These are phyloP conservation scores for Cercospora zeina DNA, from an alignment of 2,329 filamentous ascomycete species.

Conservation along the genomic window DNA sequence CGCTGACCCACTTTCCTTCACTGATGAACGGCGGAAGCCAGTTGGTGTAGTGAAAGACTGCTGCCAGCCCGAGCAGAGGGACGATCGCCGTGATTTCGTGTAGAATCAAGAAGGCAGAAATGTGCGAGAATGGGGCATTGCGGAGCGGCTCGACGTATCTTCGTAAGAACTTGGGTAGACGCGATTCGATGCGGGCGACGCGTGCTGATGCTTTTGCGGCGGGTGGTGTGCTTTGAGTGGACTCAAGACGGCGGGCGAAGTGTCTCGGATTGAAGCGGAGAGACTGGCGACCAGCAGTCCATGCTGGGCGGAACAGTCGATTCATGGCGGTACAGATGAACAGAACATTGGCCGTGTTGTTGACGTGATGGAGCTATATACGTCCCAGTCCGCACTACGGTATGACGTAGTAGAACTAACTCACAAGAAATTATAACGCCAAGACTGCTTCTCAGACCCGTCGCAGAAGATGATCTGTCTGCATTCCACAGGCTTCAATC, in stretches of 20 bases:
- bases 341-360: neutral
- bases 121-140: slow-evolving; percentile 75
- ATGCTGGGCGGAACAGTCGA: slow-evolving; percentile 8
- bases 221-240: slow-evolving; percentile 6
- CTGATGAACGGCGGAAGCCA: slow-evolving; percentile 64
- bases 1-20: slow-evolving; percentile 56
- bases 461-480: slow-evolving; percentile 22
- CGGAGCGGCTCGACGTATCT: slow-evolving; percentile 69
- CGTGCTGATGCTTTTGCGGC: slow-evolving; percentile 27
- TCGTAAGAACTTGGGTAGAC: slow-evolving; percentile 65
- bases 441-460: slow-evolving; percentile 22
- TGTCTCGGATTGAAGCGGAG: neutral
- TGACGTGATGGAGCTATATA: neutral
- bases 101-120: slow-evolving; percentile 81
- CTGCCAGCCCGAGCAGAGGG: slow-evolving; percentile 73
- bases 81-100: slow-evolving; percentile 89
- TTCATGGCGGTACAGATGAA: slow-evolving; percentile 11
- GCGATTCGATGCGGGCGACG: slow-evolving; percentile 42
- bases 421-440: slow-evolving; percentile 5
- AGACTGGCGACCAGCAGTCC: slow-evolving; percentile 6
- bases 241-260: slow-evolving; percentile 1
- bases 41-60: slow-evolving; percentile 74
- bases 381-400: neutral
- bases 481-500: slow-evolving; percentile 28
- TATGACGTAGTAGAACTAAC: neutral